phyloP scores from a whole-genome alignment of 2,329 filamentous ascomycete genomes.

The Colletotrichum plurivorum region DNA sequence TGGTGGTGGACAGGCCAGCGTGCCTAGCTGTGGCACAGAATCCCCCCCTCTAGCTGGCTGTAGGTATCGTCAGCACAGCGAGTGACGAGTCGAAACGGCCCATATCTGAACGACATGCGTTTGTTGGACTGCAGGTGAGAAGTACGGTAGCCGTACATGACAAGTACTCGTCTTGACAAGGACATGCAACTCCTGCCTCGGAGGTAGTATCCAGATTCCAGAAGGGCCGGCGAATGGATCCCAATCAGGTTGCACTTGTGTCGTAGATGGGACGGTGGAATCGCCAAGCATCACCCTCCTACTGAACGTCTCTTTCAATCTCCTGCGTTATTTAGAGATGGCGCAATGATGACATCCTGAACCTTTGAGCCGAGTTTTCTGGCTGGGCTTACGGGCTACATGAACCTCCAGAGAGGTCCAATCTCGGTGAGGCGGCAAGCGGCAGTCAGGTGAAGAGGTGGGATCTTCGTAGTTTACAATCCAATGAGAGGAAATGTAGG shows the following conservation, averaged over 20 bases:
- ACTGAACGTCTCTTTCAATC: conserved; percentile 5
- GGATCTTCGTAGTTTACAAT: conserved; percentile 2
- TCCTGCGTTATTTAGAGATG: conserved; percentile 3
- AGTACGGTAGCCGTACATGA: no score
- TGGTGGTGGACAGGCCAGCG: conserved; percentile 12
- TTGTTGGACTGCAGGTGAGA: not conserved
- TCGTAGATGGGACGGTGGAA: conserved; percentile 20
- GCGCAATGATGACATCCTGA: conserved; percentile 9
- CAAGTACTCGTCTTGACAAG: no score
- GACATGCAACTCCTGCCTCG: conserved; percentile 1
- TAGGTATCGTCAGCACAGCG: not conserved
- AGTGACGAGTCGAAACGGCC: not conserved
- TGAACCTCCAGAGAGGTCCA: conserved; percentile 13
- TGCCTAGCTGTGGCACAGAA: conserved; percentile 22
- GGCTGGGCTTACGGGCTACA: conserved; percentile 8
- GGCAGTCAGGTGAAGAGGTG: conserved; percentile 16
- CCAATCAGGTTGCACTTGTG: conserved; percentile 12
- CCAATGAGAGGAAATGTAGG: conserved; percentile 3
- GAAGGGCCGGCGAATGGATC: conserved; percentile 18
- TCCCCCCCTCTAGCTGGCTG: conserved; percentile 12
- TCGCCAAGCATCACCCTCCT: conserved; percentile 7
- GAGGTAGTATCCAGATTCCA: conserved; percentile 4
- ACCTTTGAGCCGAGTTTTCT: conserved; percentile 22
- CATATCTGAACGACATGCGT: not conserved
- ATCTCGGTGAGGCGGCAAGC: conserved; percentile 29